Evolutionary conservation across 75 land plant species (phyloP).

Genomic region (Adiantum capillusveneris): DNA sequence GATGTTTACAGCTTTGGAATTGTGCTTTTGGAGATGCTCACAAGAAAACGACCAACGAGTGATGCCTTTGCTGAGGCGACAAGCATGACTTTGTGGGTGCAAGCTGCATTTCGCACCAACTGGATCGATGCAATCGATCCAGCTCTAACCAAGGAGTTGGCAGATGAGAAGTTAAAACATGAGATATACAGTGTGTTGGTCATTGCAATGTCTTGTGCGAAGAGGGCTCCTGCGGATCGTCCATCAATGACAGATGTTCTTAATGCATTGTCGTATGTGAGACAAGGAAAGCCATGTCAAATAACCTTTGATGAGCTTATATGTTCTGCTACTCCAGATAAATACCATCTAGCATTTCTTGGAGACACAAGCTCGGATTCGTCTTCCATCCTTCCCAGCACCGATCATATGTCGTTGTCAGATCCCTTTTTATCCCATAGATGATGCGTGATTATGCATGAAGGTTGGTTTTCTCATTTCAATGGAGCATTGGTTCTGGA

Average conservation of each 20-base stretch:
- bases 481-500: too few species aligned
- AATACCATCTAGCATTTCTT: too few species aligned
- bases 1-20: constrained; percentile 63
- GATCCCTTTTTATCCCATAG: too few species aligned
- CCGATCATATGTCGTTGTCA: too few species aligned
- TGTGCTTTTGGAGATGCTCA: constrained; percentile 36
- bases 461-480: too few species aligned
- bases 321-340: too few species aligned
- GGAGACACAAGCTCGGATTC: too few species aligned
- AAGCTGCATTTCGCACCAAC: not conserved
- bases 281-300: too few species aligned
- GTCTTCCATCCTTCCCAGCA: too few species aligned
- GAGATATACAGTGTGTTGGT: constrained; percentile 20
- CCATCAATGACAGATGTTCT: constrained; percentile 51
- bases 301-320: too few species aligned
- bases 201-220: constrained; percentile 41
- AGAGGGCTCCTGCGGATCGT: constrained; percentile 29
- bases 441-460: too few species aligned
- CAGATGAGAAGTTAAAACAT: constrained; percentile 20
- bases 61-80: constrained; percentile 5
- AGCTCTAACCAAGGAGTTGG: constrained; percentile 12
- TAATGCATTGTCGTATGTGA: not conserved
- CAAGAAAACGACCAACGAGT: constrained; percentile 41
- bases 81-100: constrained; percentile 2
- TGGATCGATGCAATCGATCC: constrained; percentile 1